Conservation (phyloP, 2,329 filamentous ascomycete species). For the Grosmannia penicillata region DNA sequence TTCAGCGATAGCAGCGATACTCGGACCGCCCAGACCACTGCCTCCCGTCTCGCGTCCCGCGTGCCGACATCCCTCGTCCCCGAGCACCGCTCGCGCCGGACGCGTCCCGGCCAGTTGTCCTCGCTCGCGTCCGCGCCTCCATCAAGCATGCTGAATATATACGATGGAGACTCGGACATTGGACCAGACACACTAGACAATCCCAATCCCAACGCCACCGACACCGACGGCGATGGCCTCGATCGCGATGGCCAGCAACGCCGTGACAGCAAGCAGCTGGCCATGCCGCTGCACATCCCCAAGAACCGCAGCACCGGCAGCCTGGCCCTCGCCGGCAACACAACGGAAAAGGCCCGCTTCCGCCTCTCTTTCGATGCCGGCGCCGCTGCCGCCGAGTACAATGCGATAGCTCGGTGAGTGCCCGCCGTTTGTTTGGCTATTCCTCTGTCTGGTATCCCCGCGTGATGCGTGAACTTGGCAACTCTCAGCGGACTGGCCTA, state of each 20-base stretch:
- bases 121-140: conserved; percentile 4
- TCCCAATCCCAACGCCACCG: conserved; percentile 27
- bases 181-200: conserved; percentile 13
- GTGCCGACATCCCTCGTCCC: too few species aligned
- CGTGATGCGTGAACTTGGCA: neutral
- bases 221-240: conserved; percentile 17
- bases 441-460: neutral
- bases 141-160: conserved; percentile 29
- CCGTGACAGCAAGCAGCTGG: conserved; percentile 22
- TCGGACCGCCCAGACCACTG: too few species aligned
- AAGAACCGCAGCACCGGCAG: conserved; percentile 55
- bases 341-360: conserved; percentile 44
- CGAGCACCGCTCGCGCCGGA: too few species aligned
- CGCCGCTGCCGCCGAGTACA: conserved; percentile 45
- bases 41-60: too few species aligned
- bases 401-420: conserved; percentile 60
- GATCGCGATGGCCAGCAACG: neutral
- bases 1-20: too few species aligned
- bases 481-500: too few species aligned
- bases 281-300: conserved; percentile 35
- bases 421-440: neutral
- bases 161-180: conserved; percentile 26
- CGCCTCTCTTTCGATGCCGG: conserved; percentile 68
- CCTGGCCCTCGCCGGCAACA: conserved; percentile 32
- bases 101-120: too few species aligned